phyloP scores from a whole-genome alignment of 176 grass and related monocot genomes.

The Stipa capillata region DNA sequence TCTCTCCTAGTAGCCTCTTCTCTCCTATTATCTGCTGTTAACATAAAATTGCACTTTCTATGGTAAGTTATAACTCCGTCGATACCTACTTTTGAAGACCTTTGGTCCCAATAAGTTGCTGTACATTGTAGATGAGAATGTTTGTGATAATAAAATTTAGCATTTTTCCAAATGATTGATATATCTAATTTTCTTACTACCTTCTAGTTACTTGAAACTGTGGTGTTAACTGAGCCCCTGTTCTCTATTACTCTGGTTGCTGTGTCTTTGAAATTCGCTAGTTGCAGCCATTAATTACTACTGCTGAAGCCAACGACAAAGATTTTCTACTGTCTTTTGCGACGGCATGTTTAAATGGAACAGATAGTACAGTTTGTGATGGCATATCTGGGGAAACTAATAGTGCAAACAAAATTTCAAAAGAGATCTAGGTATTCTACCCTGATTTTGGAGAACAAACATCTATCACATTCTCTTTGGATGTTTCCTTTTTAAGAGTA shows the following conservation, averaged over 20 bases:
- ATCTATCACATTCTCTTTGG: no score
- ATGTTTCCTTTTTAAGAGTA: no score
- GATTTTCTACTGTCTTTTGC: neutral
- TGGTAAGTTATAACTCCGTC: constrained; percentile 8
- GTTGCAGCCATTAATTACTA: neutral
- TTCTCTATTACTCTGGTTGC: neutral
- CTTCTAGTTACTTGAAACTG: neutral
- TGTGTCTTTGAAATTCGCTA: neutral
- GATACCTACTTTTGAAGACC: neutral
- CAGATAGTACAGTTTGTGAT: neutral
- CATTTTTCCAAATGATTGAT: neutral
- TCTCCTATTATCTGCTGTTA: no score
- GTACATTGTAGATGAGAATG: constrained; percentile 14
- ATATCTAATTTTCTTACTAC: neutral
- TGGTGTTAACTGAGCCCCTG: neutral
- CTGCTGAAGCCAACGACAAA: neutral
- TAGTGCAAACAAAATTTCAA: neutral
- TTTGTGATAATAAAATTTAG: constrained; percentile 11
- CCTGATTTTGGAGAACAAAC: no score
- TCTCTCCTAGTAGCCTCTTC: constrained; percentile 31
- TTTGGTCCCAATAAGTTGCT: neutral
- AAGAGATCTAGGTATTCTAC: neutral
- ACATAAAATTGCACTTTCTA: no score
- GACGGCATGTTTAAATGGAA: neutral
- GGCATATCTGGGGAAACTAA: neutral